Evolutionary conservation across 768 basidiomycete species (phyloP), one percentile per base, ranked within the genome.

Genomic region (Psilocybe sp.): DNA sequence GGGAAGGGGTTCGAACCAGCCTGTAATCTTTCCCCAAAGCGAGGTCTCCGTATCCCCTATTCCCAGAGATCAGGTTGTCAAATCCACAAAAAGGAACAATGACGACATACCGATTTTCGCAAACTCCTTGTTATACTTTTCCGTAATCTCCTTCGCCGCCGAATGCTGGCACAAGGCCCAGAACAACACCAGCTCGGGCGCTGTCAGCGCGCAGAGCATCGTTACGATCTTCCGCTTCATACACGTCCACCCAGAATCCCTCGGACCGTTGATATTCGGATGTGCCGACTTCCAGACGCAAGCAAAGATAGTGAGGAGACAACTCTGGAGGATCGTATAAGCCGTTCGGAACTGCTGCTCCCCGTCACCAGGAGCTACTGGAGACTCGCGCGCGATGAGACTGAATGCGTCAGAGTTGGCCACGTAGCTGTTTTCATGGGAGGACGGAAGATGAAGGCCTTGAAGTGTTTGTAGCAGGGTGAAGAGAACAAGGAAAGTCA

Each of bases 201-300:
- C 49, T 11, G 56, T 50, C 2, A 59, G 34, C 12, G 52, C 52
- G 28, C 52, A 51, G 2, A 55, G n/a, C 57, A 51, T 56, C 7
- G 53, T 41, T n/a, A 40, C 18, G 11, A 47, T 10, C 40, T 52
- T 40, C 12, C 55, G 14, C 20, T 40, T 18, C 9, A 50, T 28
- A 5, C 32, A 35, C 11, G 10, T 50, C 51, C 54, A 50, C n/a
- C 38, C 43, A 14, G 49, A 43, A 36, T 51, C 53, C 8, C 39
- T 20, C 16, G 47, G 42, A 2, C 32, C 43, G 2, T 56, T 56
- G 16, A 61, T 46, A 35, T 59, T 61, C 13, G 60, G 60, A 35
- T 61, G 60, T 11, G 60, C 46, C 6, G 56, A 46, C 11, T 53
- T 44, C 55, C 55, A 61, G 13, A 54, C 56, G 33, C 58, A 61